A percentile compares a stretch with the other conserved stretches of the same genome.
These are phyloP conservation scores for Candida quercuum DNA, from an alignment of 805 yeast species.

Conservation along the genomic window DNA sequence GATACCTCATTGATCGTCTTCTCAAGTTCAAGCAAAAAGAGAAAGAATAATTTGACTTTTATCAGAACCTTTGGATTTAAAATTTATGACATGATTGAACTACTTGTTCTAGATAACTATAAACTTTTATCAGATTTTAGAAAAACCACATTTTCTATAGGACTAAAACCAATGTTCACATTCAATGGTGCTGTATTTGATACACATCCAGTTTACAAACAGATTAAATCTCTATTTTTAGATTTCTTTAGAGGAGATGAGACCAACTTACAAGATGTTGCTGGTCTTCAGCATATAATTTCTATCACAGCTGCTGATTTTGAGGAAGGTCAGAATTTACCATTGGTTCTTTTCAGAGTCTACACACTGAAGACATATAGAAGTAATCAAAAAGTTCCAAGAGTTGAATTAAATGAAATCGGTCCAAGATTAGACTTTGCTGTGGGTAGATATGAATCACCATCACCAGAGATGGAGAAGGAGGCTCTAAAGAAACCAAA, in stretches of 20 bases:
- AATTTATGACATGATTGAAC: conserved; percentile 90
- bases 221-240: conserved; percentile 79
- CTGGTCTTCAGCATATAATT: conserved; percentile 89
- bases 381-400: conserved; percentile 84
- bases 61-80: conserved; percentile 86
- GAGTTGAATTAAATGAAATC: conserved; percentile 90
- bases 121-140: conserved; percentile 79
- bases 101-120: conserved; percentile 61
- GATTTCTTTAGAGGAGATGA: conserved; percentile 89
- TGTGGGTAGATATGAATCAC: conserved; percentile 78
- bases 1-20: conserved; percentile 83
- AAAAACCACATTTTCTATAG: conserved; percentile 74
- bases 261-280: conserved; percentile 81
- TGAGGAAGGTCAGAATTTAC: conserved; percentile 64
- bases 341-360: conserved; percentile 84
- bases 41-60: conserved; percentile 88
- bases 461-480: conserved; percentile 84
- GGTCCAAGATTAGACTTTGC: conserved; percentile 95
- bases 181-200: conserved; percentile 94
- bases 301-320: conserved; percentile 74
- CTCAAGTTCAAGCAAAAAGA: conserved; percentile 77
- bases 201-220: conserved; percentile 78
- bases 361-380: conserved; percentile 77
- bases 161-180: conserved; percentile 89
- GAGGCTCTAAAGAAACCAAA: conserved; percentile 81